Conservation (phyloP, 805 yeast genomes). For the Isabelozyma rhagii region DNA sequence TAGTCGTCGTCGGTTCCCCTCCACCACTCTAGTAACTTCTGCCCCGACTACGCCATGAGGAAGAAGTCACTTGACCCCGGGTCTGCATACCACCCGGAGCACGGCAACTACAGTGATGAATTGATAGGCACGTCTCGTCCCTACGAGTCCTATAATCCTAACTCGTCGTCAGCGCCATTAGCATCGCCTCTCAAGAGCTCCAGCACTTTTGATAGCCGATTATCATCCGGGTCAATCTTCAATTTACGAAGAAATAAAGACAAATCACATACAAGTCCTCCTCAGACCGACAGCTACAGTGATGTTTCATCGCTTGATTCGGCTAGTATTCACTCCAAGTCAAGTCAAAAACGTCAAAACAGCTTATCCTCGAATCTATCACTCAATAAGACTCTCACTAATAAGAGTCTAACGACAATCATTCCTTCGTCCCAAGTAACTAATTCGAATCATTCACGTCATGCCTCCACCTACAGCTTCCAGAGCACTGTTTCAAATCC, state of each 20-base stretch:
- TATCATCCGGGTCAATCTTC: conserved; percentile 35
- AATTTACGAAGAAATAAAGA: conserved; percentile 29
- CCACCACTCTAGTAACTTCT: no score
- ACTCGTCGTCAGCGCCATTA: conserved; percentile 4
- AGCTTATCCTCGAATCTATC: conserved; percentile 10
- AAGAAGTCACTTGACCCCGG: conserved; percentile 17
- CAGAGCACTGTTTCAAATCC: conserved; percentile 21
- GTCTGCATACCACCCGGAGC: neutral
- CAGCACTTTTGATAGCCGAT: conserved; percentile 9
- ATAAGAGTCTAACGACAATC: conserved; percentile 12
- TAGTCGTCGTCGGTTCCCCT: no score
- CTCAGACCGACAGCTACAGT: conserved; percentile 11
- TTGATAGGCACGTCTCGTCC: conserved; percentile 28
- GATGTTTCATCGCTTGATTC: conserved; percentile 32
- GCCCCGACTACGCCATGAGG: conserved; percentile 12
- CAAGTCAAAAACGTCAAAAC: conserved; percentile 5
- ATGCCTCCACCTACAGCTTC: conserved; percentile 39
- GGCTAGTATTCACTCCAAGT: conserved; percentile 17
- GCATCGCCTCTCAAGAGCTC: conserved; percentile 1
- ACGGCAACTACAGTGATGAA: conserved; percentile 7
- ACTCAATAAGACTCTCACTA: conserved; percentile 7
- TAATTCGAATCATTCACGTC: conserved; percentile 34
- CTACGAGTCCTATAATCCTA: conserved; percentile 13
- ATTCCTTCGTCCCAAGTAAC: conserved; percentile 29
- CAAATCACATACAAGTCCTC: conserved; percentile 3